phyloP scores from a whole-genome alignment of 75 land plant species.

The Selaginella tamariscina region DNA sequence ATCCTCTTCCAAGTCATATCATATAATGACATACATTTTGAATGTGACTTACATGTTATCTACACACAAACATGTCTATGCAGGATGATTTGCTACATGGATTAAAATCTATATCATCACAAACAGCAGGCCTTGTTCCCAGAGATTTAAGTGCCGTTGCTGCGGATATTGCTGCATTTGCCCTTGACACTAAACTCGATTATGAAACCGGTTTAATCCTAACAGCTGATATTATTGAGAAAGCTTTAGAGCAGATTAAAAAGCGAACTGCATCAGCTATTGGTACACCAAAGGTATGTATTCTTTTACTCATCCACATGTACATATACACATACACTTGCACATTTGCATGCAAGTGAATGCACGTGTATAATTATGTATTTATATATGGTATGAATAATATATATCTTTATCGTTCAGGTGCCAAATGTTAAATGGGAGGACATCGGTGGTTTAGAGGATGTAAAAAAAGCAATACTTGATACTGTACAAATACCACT shows the following conservation, averaged over 20 bases:
- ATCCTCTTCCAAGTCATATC: too few relatives aligned
- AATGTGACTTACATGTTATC: too few relatives aligned
- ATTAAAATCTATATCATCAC: neutral
- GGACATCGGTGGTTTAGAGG: neutral
- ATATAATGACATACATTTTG: too few relatives aligned
- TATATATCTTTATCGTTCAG: neutral
- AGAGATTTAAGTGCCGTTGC: slow-evolving; percentile 1
- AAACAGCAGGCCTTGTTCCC: neutral
- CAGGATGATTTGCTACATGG: neutral
- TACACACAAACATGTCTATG: neutral
- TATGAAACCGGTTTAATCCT: neutral
- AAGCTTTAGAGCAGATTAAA: neutral
- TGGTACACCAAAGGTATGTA: slow-evolving; percentile 3
- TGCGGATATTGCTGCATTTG: slow-evolving; percentile 4
- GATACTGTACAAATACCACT: slow-evolving; percentile 36
- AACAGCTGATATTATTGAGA: neutral
- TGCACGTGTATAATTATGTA: too few relatives aligned
- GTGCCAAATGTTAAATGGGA: slow-evolving; percentile 13
- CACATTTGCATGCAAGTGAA: too few relatives aligned
- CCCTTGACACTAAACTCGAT: neutral
- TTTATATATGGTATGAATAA: too few relatives aligned
- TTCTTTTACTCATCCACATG: too few relatives aligned
- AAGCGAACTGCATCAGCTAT: neutral
- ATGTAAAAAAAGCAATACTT: slow-evolving; percentile 2
- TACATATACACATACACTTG: too few relatives aligned